Base-by-base conservation (phyloP, 495 filamentous ascomycete species). In the Lophiotrema nucula region DNA sequence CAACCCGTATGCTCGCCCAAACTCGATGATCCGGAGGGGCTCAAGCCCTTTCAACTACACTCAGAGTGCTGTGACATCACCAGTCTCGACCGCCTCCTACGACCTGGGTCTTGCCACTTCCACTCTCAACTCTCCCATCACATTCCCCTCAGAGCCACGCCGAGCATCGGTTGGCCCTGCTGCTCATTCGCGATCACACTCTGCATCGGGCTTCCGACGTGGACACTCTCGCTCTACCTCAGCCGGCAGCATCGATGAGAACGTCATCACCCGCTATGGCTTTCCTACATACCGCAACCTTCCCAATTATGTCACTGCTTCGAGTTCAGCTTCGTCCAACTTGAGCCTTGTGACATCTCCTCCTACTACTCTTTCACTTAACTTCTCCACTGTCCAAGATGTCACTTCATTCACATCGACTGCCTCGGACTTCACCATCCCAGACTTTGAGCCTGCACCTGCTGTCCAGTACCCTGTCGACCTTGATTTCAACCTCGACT, bases 261-360 rank as follows among this genome's bases (percentile, higher is more conserved):
- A 76, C 31, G 77, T 79, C 27, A 71, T 90, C 48, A 82, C 79
- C 58, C 86, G 84, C 58, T 91, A 82, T 73, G 85, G 83, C 44
- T 91, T 87, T 74, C 87, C 89, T 6, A 88, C 88, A 45, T 93
- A 93, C 70, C 85, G 88, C 43, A 86, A 88, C 41, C 80, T 88
- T 66, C 87, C 88, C 23, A 75, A 80, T 31, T 92, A 89, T 66
- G 75, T 83, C 39, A 70, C 77, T 45, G 35, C 58, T 19, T 41
- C 59, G 53, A 41, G 49, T 62, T n/a, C 58, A 44, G 16, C 65
- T 60, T 53, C 59, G 53, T 27, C 60, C 22, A 38, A 41, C 53
- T 24, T 67, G 62, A 42, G 58, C 61, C 25, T 58, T 31, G 46
- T 52, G 47, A 58, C 53, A 25, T 43, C 69, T 56, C 53, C 71